Evolutionary conservation across 805 yeast species (phyloP).

Genomic region (Scheffersomyces spartinae): DNA sequence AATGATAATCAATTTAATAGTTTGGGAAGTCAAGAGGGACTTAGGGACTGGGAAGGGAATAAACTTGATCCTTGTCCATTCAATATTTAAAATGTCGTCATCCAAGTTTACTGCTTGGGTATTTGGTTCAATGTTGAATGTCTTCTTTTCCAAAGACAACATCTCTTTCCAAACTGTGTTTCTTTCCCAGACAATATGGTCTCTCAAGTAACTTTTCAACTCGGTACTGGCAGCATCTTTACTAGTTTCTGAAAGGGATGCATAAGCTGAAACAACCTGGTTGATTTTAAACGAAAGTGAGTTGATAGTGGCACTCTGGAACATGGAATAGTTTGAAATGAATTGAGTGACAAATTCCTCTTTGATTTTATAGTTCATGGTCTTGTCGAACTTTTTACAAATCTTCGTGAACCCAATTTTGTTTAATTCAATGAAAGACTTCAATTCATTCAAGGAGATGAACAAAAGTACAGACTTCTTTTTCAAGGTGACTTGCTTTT

Average conservation of each 20-base stretch:
- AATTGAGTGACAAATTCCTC: slow-evolving; percentile 31
- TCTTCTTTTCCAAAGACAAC: slow-evolving; percentile 33
- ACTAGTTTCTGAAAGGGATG: slow-evolving; percentile 12
- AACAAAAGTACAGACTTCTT: slow-evolving; percentile 33
- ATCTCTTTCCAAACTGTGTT: slow-evolving; percentile 47
- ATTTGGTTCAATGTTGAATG: slow-evolving; percentile 4
- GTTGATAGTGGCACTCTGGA: slow-evolving; percentile 14
- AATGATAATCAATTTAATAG: slow-evolving; percentile 37
- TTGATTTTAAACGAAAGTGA: slow-evolving; percentile 16
- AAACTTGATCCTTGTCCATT: background rate
- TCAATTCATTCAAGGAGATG: slow-evolving; percentile 36
- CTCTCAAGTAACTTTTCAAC: slow-evolving; percentile 43
- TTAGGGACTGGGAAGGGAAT: slow-evolving; percentile 28
- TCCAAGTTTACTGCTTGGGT: background rate
- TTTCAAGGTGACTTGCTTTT: slow-evolving; percentile 36
- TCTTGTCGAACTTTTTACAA: slow-evolving; percentile 41
- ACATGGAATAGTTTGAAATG: slow-evolving; percentile 28
- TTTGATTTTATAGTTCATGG: slow-evolving; percentile 31
- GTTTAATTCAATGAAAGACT: slow-evolving; percentile 39
- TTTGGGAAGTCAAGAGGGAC: slow-evolving; percentile 34
- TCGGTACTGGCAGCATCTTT: slow-evolving; percentile 39
- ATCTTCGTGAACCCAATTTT: slow-evolving; percentile 44
- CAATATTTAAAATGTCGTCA: background rate
- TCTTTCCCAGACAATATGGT: slow-evolving; percentile 46
- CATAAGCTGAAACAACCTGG: slow-evolving; percentile 14